Percentiles rank a stretch among this genome's conserved stretches.
Evolutionary conservation across 2,329 filamentous ascomycete species (phyloP).

Genomic region (Epichloe uncinata): DNA sequence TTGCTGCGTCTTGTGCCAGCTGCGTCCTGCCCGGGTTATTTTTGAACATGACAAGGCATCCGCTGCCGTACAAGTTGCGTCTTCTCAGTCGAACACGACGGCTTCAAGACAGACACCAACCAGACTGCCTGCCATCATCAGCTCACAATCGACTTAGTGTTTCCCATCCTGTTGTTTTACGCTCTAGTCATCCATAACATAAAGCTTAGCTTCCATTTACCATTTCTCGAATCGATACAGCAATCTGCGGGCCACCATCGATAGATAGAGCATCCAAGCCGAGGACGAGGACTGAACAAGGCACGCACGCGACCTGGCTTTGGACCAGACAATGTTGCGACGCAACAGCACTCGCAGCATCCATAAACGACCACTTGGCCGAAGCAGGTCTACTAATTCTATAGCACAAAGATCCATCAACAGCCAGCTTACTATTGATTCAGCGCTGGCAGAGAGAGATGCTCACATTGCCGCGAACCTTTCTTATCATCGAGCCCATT

Average conservation of each 20-base stretch:
- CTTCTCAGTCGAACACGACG: neutral
- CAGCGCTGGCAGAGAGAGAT: slow-evolving; percentile 38
- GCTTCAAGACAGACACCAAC: neutral
- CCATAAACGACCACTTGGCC: slow-evolving; percentile 29
- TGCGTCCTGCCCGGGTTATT: neutral
- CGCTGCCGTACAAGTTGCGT: neutral
- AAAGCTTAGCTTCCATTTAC: slow-evolving; percentile 1
- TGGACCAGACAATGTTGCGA: slow-evolving; percentile 29
- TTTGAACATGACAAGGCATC: neutral
- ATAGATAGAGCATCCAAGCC: neutral
- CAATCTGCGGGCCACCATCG: neutral
- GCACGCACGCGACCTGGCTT: neutral
- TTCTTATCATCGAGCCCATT: slow-evolving; percentile 42
- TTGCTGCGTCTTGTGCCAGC: neutral
- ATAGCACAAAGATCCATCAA: slow-evolving; percentile 25
- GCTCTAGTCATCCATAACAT: neutral
- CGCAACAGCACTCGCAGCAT: slow-evolving; percentile 32
- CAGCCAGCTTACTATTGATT: slow-evolving; percentile 33
- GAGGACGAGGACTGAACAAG: neutral
- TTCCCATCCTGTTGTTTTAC: neutral
- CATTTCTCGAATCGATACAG: slow-evolving; percentile 1
- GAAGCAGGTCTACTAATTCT: slow-evolving; percentile 41
- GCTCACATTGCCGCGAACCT: slow-evolving; percentile 48
- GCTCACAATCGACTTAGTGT: neutral
- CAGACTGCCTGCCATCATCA: neutral